Evolutionary conservation across 2,329 filamentous ascomycete genomes (phyloP), one percentile per base, ranked within the genome.

Genomic region (Dactylellina drechsleri): DNA sequence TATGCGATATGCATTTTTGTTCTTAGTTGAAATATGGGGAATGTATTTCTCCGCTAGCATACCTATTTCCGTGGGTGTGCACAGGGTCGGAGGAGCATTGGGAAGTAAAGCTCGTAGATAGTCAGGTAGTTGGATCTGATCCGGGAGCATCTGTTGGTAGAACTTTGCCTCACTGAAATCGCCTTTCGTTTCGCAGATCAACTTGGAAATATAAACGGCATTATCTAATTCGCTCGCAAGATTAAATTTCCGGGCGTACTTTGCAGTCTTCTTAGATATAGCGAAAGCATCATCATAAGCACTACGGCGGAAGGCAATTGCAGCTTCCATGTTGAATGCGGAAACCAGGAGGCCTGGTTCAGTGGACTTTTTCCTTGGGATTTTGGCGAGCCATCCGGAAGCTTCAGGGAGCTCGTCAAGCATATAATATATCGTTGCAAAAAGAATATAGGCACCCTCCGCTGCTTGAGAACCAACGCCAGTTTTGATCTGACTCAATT

Each of bases 401-500:
- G 70, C 57, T 23, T 74, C 70, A 8, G 23, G 49, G 1, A 67
- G 41, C 6, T 74, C 70, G 2, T 43, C 62, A 15, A 74, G 43
- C 70, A 74, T 74, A 26, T 74, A 74, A 41, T 74, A 49, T 41
- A 74, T 74, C 13, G 12, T 50, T 23, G 49, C 70, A 16, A 43
- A 64, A 41, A 54, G 28, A 23, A 56, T 54, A 15, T 43, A 66
- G 15, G 52, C 5, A n/a, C 15, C n/a, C 7, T 6, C 36, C 23
- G 18, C 18, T 7, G 54, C 56, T 28, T 60, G 36, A 23, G 31
- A 15, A 36, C 10, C 31, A 36, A 36, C 31, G 6, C 31, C 31
- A 1, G 31, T 36, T 45, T 62, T 28, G 1, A 67, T 67, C 23
- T 47, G 49, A 2, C 40, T 64, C 12, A 74, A 31, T 26, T 67